These are phyloP conservation scores for Purpureocillium lavendulum DNA, from an alignment of 2,329 filamentous ascomycete genomes.

Conservation along the genomic window DNA sequence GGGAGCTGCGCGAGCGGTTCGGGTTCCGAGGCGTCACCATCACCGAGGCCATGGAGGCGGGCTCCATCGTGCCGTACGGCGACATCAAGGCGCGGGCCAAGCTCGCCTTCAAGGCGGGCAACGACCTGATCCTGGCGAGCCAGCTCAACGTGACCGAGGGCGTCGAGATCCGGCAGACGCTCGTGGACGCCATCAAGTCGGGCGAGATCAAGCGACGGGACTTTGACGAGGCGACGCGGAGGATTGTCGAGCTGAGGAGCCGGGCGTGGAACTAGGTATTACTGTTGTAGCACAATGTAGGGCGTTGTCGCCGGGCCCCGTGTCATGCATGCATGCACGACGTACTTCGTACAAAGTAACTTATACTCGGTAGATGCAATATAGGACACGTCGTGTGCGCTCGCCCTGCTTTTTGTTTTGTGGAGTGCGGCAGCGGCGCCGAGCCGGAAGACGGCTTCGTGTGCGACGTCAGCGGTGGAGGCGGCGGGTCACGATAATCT, in stretches of 20 bases:
- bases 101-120: slow-evolving; percentile 5
- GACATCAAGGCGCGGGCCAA: slow-evolving; percentile 2
- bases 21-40: too few species aligned
- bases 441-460: too few species aligned
- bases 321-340: too few species aligned
- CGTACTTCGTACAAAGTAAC: too few species aligned
- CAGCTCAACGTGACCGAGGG: slow-evolving; percentile 7
- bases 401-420: too few species aligned
- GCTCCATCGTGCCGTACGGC: slow-evolving; percentile 2
- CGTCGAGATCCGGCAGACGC: slow-evolving; percentile 3
- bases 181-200: background rate
- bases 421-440: too few species aligned
- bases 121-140: slow-evolving; percentile 7
- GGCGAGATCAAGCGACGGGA: slow-evolving; percentile 4
- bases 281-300: too few species aligned
- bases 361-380: too few species aligned
- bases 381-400: too few species aligned
- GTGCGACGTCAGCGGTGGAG: too few species aligned
- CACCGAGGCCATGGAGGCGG: slow-evolving; percentile 8
- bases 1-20: slow-evolving; percentile 1
- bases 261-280: slow-evolving; percentile 4
- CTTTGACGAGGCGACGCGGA: slow-evolving; percentile 4
- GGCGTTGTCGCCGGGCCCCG: too few species aligned
- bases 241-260: slow-evolving; percentile 4
- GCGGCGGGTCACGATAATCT: too few species aligned